Base-by-base conservation (phyloP, 306 rosid genomes). In the Rosa chinensis region DNA sequence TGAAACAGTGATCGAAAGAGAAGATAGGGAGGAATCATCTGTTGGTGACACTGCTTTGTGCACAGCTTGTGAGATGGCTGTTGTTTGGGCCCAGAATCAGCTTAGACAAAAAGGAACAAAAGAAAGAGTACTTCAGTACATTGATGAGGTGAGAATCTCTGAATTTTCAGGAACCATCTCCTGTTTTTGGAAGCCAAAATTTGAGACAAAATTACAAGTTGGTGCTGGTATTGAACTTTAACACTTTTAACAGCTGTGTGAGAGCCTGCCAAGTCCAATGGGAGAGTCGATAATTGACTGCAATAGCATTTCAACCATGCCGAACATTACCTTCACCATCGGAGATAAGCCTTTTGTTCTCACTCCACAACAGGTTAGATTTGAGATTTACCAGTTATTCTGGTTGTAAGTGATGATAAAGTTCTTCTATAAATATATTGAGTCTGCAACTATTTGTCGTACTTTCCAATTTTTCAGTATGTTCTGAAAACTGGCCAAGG, bases 71-170 rank as follows among this genome's bases (percentile, higher is more conserved):
- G 88, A 91, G 81, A 88, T 90, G 94, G 84, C 86, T 69, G 97
- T 91, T 75, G 44, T 88, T 81, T 93, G 98, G 98, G 56, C 88
- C 66, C 97, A 85, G 89, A 91, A 89, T 87, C 93, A 90, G 77
- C 88, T 93, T 1, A 89, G 73, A 70, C 92, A 82, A 76, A 59
- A 85, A 77, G 80, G 73, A 52, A 86, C 93, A 77, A 91, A 93
- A 80, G 97, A 91, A 18, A 82, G 43, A 77, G 86, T 91, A 64
- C 78, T 93, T 28, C 10, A 78, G 84, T 90, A 93, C 52, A 80
- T 93, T 43, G 77, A 78, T 77, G 86, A 93, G 94, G 98, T 89
- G 77, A 79, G 66, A n/a, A 23, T 43, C 70, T 78, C 14, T 17
- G 8, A 12, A 37, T 39, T 66, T 39, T 8, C 70, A 39, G 39